Evolutionary conservation across 768 basidiomycete genomes (phyloP).

Genomic region (Mycena venus): DNA sequence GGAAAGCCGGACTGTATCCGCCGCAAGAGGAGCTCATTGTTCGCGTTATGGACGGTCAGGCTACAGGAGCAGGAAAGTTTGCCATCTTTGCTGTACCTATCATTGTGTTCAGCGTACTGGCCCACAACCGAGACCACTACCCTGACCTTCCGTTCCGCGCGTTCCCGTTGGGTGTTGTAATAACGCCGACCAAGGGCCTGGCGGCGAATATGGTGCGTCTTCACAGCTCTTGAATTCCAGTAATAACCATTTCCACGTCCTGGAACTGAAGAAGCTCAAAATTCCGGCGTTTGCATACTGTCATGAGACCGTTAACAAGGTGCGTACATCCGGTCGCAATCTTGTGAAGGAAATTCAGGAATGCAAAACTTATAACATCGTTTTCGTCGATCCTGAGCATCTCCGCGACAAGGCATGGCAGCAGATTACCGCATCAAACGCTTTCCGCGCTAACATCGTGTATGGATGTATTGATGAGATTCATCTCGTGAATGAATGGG

Average conservation of each 20-base stretch:
- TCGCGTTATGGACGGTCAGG: slow-evolving; percentile 28
- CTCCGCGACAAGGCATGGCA: slow-evolving; percentile 32
- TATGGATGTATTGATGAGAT: too few species aligned
- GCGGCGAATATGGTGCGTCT: slow-evolving; percentile 35
- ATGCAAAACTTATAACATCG: slow-evolving; percentile 18
- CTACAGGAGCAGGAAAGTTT: slow-evolving; percentile 27
- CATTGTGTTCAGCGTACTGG: slow-evolving; percentile 26
- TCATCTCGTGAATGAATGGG: slow-evolving; percentile 36
- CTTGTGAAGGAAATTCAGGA: not conserved
- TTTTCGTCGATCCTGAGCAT: slow-evolving; percentile 41
- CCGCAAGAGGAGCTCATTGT: slow-evolving; percentile 28
- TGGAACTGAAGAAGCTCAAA: slow-evolving; percentile 3
- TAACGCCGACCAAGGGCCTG: slow-evolving; percentile 42
- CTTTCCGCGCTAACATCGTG: slow-evolving; percentile 31
- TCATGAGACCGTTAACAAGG: not conserved
- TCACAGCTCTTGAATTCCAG: not conserved
- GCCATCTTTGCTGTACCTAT: slow-evolving; percentile 29
- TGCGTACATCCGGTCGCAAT: not conserved
- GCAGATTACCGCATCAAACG: slow-evolving; percentile 12
- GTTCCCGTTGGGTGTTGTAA: slow-evolving; percentile 35
- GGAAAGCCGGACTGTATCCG: slow-evolving; percentile 30
- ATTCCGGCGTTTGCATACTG: not conserved
- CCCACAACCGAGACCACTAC: slow-evolving; percentile 15
- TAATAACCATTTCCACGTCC: not conserved
- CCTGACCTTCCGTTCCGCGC: slow-evolving; percentile 28